These are phyloP conservation scores for Mitragyna speciosa DNA, from an alignment of 257 asterid species.

Conservation along the genomic window DNA sequence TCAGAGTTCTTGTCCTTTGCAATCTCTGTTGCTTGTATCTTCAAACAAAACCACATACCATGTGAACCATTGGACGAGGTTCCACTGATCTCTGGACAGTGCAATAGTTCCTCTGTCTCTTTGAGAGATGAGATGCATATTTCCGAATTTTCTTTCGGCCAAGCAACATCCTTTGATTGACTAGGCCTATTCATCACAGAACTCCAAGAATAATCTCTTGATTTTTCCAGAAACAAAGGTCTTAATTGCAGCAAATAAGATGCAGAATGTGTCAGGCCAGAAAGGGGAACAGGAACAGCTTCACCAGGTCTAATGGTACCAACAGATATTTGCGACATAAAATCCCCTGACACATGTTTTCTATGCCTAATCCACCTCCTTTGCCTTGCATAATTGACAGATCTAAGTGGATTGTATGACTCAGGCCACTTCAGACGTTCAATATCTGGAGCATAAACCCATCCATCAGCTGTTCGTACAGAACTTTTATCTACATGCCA, in stretches of 20 bases:
- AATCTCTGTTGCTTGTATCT: slow-evolving; percentile 77
- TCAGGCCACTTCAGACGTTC: slow-evolving; percentile 82
- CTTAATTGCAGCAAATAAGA: slow-evolving; percentile 60
- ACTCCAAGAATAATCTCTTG: slow-evolving; percentile 74
- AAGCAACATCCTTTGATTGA: slow-evolving; percentile 47
- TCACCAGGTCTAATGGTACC: slow-evolving; percentile 84
- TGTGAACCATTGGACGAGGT: slow-evolving; percentile 62
- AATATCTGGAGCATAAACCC: slow-evolving; percentile 85
- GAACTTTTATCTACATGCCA: slow-evolving; percentile 77
- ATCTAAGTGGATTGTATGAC: slow-evolving; percentile 51
- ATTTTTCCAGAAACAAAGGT: slow-evolving; percentile 52
- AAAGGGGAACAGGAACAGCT: slow-evolving; percentile 67
- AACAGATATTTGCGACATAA: slow-evolving; percentile 45
- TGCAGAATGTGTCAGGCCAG: slow-evolving; percentile 58
- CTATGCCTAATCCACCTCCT: slow-evolving; percentile 87
- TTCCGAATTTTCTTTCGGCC: slow-evolving; percentile 46
- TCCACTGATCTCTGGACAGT: slow-evolving; percentile 63
- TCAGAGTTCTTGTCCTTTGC: slow-evolving; percentile 64
- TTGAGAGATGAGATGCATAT: slow-evolving; percentile 64
- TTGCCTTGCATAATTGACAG: slow-evolving; percentile 68
- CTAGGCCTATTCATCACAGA: slow-evolving; percentile 51
- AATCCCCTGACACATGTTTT: slow-evolving; percentile 39
- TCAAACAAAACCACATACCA: slow-evolving; percentile 84
- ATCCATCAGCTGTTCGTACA: slow-evolving; percentile 74
- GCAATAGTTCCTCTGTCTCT: slow-evolving; percentile 66